A percentile compares a stretch with the other conserved stretches of the same genome.
These are phyloP conservation scores for Endothia cerciana DNA, from an alignment of 2,329 filamentous ascomycete genomes.

Conservation along the genomic window DNA sequence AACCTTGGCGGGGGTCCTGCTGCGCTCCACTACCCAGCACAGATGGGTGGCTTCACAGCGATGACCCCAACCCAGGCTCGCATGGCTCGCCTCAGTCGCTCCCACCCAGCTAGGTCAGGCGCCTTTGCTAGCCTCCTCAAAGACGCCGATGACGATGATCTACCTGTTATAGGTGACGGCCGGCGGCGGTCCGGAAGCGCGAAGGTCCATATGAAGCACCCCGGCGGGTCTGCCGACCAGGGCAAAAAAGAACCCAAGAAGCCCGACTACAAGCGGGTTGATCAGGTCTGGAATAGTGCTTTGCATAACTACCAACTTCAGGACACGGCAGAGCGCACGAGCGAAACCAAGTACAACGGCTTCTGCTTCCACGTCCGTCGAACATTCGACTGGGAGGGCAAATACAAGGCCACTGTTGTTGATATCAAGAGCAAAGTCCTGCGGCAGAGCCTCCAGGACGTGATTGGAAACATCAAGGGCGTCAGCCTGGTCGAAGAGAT, in stretches of 20 bases:
- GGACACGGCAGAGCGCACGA: constrained; percentile 51
- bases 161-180: neutral
- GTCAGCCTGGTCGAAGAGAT: constrained; percentile 80
- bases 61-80: neutral
- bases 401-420: constrained; percentile 72
- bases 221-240: neutral
- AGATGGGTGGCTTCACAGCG: constrained; percentile 1
- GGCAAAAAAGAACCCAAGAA: constrained; percentile 32
- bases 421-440: constrained; percentile 86
- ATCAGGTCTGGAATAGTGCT: constrained; percentile 56
- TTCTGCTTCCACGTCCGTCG: constrained; percentile 84
- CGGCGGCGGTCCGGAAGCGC: neutral
- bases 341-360: constrained; percentile 68
- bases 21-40: constrained; percentile 4
- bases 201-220: neutral
- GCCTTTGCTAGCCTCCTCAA: neutral
- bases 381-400: constrained; percentile 83
- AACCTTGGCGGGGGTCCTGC: neutral
- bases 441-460: constrained; percentile 68
- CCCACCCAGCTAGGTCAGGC: too few species aligned
- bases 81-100: neutral
- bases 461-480: constrained; percentile 78
- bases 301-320: constrained; percentile 59
- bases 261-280: constrained; percentile 55
- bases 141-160: neutral